Percentiles rank a stretch among this genome's conserved stretches.
Conservation (phyloP, 495 filamentous ascomycete species). For the Daldinia caldariorum region DNA sequence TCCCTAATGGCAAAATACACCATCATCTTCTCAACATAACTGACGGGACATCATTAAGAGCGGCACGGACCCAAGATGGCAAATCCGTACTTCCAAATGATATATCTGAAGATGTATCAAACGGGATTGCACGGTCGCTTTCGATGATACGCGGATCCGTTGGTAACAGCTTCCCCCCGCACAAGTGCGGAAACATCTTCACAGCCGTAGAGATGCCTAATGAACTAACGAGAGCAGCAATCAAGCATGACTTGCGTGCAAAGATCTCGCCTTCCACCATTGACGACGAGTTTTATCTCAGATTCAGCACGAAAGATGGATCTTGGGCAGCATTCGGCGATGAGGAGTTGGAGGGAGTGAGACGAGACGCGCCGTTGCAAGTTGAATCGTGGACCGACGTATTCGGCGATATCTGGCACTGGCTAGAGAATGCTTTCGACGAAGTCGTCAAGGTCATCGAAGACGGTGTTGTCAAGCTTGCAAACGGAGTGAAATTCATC, state of each 20-base stretch:
- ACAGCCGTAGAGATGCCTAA: background rate
- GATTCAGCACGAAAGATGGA: background rate
- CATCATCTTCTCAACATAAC: background rate
- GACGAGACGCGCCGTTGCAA: background rate
- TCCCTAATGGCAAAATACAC: background rate
- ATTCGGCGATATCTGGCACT: background rate
- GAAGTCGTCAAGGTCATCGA: background rate
- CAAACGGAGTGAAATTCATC: background rate
- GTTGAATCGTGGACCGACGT: background rate
- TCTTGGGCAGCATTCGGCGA: background rate
- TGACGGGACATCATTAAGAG: background rate
- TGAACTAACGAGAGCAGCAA: background rate
- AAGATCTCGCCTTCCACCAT: background rate
- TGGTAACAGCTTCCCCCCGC: background rate
- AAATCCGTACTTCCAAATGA: background rate
- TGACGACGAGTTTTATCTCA: background rate
- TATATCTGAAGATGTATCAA: background rate
- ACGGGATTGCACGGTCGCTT: background rate
- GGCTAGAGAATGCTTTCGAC: background rate
- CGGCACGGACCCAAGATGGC: background rate
- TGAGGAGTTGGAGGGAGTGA: background rate
- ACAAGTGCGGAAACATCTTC: background rate
- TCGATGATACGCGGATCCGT: background rate
- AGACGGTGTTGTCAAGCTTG: background rate
- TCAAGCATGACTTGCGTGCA: background rate